Percentiles rank a stretch among this genome's conserved stretches.
Conservation (phyloP, 2,329 filamentous ascomycete genomes). For the Claviceps capensis region DNA sequence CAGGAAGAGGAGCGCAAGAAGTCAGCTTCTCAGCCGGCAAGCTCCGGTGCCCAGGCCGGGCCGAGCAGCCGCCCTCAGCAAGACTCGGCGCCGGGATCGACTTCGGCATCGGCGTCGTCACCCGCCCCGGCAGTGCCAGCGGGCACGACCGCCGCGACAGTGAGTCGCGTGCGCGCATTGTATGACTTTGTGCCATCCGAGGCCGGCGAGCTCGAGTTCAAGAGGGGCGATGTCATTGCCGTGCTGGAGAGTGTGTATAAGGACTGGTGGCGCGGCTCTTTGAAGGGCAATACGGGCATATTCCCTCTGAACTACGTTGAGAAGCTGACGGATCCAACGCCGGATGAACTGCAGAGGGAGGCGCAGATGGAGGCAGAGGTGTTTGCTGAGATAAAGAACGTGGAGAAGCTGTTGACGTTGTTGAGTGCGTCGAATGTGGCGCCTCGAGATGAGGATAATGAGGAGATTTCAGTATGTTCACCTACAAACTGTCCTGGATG, state of each 20-base stretch:
- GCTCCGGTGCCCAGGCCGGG: slow-evolving; percentile 17
- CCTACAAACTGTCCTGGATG: no score
- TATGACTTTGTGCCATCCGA: slow-evolving; percentile 94
- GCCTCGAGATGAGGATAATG: slow-evolving; percentile 78
- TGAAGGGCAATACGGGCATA: slow-evolving; percentile 90
- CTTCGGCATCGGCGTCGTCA: slow-evolving; percentile 17
- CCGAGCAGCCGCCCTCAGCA: slow-evolving; percentile 27
- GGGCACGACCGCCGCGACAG: slow-evolving; percentile 89
- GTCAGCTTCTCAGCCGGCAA: slow-evolving; percentile 22
- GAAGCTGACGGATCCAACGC: slow-evolving; percentile 87
- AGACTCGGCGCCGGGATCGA: slow-evolving; percentile 18
- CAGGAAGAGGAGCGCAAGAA: slow-evolving; percentile 66
- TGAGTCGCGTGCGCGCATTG: slow-evolving; percentile 82
- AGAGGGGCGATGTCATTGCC: slow-evolving; percentile 92
- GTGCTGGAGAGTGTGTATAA: slow-evolving; percentile 97
- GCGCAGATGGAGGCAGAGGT: slow-evolving; percentile 81
- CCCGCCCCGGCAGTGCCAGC: slow-evolving; percentile 45
- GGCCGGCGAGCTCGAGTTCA: slow-evolving; percentile 86
- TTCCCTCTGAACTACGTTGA: slow-evolving; percentile 98
- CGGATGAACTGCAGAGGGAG: slow-evolving; percentile 86
- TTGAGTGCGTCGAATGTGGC: slow-evolving; percentile 76
- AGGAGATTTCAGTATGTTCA: slow-evolving; percentile 73
- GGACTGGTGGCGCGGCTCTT: slow-evolving; percentile 97
- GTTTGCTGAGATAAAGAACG: slow-evolving; percentile 51
- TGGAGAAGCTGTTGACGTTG: slow-evolving; percentile 64